A percentile compares a stretch with the other conserved stretches of the same genome.
These are phyloP conservation scores for Thraustochytrium striatum DNA, from an alignment of 352 stramenopile species.

Conservation along the genomic window DNA sequence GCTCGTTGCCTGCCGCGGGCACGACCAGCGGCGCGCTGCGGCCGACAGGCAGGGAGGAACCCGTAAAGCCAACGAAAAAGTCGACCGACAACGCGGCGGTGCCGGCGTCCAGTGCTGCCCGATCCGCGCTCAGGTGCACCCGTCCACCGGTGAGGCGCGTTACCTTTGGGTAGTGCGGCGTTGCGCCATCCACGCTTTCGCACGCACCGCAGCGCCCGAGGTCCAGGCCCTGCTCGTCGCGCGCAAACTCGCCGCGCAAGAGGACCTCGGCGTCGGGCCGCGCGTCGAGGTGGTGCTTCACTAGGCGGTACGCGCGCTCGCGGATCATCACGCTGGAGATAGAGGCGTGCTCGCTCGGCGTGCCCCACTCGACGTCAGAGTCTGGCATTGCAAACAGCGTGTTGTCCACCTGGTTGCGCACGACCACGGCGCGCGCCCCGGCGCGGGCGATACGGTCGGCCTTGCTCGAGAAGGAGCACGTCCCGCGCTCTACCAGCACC, in stretches of 20 bases:
- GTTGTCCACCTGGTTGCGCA: neutral
- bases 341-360: neutral
- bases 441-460: neutral
- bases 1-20: neutral
- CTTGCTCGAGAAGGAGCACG: neutral
- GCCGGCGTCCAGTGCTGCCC: too few species aligned
- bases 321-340: neutral
- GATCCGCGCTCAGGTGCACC: too few species aligned
- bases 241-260: neutral
- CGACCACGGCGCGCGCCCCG: neutral
- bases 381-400: neutral
- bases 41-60: neutral
- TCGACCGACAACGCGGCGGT: neutral
- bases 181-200: too few species aligned
- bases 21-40: neutral
- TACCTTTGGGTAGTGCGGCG: too few species aligned
- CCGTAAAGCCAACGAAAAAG: neutral
- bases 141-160: too few species aligned
- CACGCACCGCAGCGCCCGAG: neutral
- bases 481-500: neutral
- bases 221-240: neutral
- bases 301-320: neutral
- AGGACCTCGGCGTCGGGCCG: neutral
- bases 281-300: neutral
- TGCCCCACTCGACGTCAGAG: neutral